A percentile compares a stretch with the other conserved stretches of the same genome.
phyloP scores from a whole-genome alignment of 2,329 filamentous ascomycete species.

The Claviceps paspali region DNA sequence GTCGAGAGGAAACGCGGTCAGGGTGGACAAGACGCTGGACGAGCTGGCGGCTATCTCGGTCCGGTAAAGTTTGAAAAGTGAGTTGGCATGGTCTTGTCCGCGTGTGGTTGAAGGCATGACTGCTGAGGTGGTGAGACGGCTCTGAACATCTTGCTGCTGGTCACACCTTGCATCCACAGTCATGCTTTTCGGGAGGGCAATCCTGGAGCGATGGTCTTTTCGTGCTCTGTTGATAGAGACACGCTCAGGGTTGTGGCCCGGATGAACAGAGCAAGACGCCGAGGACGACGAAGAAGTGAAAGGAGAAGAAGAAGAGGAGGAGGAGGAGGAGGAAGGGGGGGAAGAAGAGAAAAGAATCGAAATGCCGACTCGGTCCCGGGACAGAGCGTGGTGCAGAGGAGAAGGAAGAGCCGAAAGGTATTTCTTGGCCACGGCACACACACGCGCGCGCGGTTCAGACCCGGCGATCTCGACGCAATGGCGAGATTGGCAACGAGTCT shows the following conservation, averaged over 20 bases:
- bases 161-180: slow-evolving; percentile 19
- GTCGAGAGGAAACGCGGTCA: slow-evolving; percentile 72
- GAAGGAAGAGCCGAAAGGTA: background rate
- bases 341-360: too few relatives aligned
- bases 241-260: background rate
- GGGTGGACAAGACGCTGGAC: slow-evolving; percentile 63
- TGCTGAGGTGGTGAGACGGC: slow-evolving; percentile 14
- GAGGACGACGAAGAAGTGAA: too few relatives aligned
- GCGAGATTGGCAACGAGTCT: slow-evolving; percentile 7
- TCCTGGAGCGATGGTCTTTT: slow-evolving; percentile 3
- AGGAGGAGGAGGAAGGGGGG: background rate
- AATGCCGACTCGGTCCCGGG: too few relatives aligned
- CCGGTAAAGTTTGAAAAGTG: slow-evolving; percentile 56
- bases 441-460: slow-evolving; percentile 7
- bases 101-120: slow-evolving; percentile 15
- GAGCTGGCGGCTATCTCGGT: slow-evolving; percentile 67
- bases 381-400: too few relatives aligned
- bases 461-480: slow-evolving; percentile 7
- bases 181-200: slow-evolving; percentile 17
- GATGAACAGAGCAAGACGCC: background rate
- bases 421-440: slow-evolving; percentile 5
- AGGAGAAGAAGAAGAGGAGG: background rate
- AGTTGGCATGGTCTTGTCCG: slow-evolving; percentile 19
- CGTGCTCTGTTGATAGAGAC: background rate
- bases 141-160: slow-evolving; percentile 24